Evolutionary conservation across 768 basidiomycete species (phyloP), one percentile per base, ranked within the genome.

Genomic region (Ephemerocybe angulata): DNA sequence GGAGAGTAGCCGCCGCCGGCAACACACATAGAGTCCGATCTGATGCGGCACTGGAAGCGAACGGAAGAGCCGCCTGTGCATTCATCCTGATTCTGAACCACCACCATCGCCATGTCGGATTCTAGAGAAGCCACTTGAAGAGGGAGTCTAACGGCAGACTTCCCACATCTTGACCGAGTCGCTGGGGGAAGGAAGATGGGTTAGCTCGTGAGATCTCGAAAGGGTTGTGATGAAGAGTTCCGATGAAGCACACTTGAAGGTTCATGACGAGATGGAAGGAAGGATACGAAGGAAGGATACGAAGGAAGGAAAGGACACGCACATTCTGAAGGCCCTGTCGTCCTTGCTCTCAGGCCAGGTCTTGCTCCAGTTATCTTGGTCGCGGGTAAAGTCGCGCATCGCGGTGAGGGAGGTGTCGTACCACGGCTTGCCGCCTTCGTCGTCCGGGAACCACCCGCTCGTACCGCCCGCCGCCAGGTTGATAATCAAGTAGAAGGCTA

Each of bases 371-470:
- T 73, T 76, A 33, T 72, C 71, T 68, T 88, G 79, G 3, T 74
- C 80, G 7, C 66, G 54, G 17, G 84, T 82, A 67, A 91, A 90
- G 52, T 87, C 85, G 42, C 69, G 72, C 87, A 89, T 89, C 8
- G 88, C 89, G n/a, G 75, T 78, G 38, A 58, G 60, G 30, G 80
- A 80, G 1, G 76, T 80, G 64, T 92, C 88, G 52, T 85, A 72
- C 90, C 90, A 91, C 15, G 88, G 86, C 67, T 93, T 91, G 52
- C 68, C 75, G 31, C 50, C 52, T 31, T 53, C 28, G 41, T 13
- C 77, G 63, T 96, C 93, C 0, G 89, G 89, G 81, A 94, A 95
- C 88, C 87, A 94, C 22, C 93, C 93, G 57, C 81, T 85, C 50
- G 88, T 93, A 0, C 90, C 91, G 0, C 93, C 93, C 0, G 77